Evolutionary conservation across 225 moss, liverwort and hornwort genomes (phyloP), one percentile per base, ranked within the genome.

Genomic region (Polytrichum formosum): DNA sequence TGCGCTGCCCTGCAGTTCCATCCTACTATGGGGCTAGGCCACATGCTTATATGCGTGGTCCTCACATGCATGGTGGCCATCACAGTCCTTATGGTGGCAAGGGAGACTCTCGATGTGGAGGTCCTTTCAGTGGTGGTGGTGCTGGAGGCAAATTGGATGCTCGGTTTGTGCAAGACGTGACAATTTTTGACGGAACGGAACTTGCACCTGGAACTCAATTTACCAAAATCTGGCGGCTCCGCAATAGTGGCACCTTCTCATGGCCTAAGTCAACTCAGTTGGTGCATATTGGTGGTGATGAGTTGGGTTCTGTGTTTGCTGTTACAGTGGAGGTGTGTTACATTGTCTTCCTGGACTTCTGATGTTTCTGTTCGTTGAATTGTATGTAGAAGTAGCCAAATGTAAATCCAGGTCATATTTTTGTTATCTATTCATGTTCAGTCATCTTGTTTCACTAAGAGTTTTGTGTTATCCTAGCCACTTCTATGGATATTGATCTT

Each of bases 81-180:
- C 46, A 46, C 16, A 75, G 76, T 54, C 59, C 85, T 0, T 85
- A 85, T 63, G 76, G 69, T 68, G 87, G 71, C 6, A 89, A 82
- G 72, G 66, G 71, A 7, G 81, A 80, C 6, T 67, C 67, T 54
- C 82, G 89, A 0, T 82, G 71, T 28, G 81, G 75, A 21, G 70
- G 77, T 20, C 88, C 93, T 8, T 91, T 86, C n/a, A 68, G 53
- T 68, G 87, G 71, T 7, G 80, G 71, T 30, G 77, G 66, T 27
- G 54, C 79, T n/a, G 83, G 78, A 53, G 91, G 91, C 4, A 98
- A 90, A 74, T 61, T 94, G 61, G 97, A 98, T 79, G 92, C 94
- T 22, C 89, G 97, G 18, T 98, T 98, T 63, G 94, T 98, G 54
- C 89, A 94, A 69, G 97, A 98, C 77, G 97, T 98, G 17, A 98